phyloP scores from a whole-genome alignment of 768 basidiomycete genomes.

The Pleurotus tuoliensis region DNA sequence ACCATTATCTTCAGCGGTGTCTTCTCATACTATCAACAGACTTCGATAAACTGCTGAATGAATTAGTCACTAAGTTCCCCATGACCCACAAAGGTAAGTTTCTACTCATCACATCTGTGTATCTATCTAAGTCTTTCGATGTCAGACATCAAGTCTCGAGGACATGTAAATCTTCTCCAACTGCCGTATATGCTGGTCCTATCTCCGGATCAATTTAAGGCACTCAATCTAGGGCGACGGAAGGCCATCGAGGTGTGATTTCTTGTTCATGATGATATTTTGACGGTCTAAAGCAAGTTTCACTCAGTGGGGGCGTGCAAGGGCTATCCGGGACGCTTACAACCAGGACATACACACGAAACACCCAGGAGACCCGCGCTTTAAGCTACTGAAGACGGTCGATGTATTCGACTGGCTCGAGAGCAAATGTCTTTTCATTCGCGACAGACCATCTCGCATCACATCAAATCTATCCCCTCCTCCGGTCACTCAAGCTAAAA shows the following conservation, averaged over 20 bases:
- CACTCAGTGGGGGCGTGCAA: slow-evolving; percentile 43
- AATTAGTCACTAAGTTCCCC: slow-evolving; percentile 34
- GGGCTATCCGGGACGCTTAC: slow-evolving; percentile 41
- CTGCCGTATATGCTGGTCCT: slow-evolving; percentile 40
- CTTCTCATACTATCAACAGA: not conserved
- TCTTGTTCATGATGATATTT: not conserved
- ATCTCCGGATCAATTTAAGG: slow-evolving; percentile 28
- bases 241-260: slow-evolving; percentile 48
- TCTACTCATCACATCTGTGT: not conserved
- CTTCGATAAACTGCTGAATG: slow-evolving; percentile 18
- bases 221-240: slow-evolving; percentile 37
- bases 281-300: not conserved
- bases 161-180: not conserved
- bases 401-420: slow-evolving; percentile 46
- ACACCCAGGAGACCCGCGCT: slow-evolving; percentile 9
- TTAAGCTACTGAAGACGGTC: slow-evolving; percentile 30
- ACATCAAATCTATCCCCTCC: not conserved
- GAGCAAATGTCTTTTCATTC: slow-evolving; percentile 34
- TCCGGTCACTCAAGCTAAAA: not conserved
- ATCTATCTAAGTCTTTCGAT: not conserved
- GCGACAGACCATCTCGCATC: slow-evolving; percentile 2
- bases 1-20: too few species aligned
- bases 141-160: slow-evolving; percentile 23
- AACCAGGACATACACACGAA: slow-evolving; percentile 15
- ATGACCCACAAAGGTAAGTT: slow-evolving; percentile 37